These are phyloP conservation scores for Acrocalymma vagum DNA, from an alignment of 2,329 filamentous ascomycete species.

Conservation along the genomic window DNA sequence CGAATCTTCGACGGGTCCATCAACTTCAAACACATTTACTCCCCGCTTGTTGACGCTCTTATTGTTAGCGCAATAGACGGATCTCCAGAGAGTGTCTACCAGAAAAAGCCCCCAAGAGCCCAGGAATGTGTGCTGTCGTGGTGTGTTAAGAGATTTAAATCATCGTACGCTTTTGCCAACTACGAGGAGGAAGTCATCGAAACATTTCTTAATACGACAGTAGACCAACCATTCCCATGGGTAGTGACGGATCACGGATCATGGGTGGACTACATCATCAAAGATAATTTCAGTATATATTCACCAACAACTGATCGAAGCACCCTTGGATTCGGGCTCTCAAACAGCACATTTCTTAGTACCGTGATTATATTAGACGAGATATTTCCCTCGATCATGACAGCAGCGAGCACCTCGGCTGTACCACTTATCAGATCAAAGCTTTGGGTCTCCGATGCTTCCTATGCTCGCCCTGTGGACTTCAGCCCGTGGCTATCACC, in stretches of 20 bases:
- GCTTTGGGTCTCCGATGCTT: constrained; percentile 2
- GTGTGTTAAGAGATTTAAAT: constrained; percentile 38
- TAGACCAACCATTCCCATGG: constrained; percentile 24
- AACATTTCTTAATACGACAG: constrained; percentile 6
- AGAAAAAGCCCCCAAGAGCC: constrained; percentile 9
- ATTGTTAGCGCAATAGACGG: constrained; percentile 14
- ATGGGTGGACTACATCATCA: no score
- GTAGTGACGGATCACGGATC: no score
- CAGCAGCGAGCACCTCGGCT: constrained; percentile 3
- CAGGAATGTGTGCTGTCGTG: constrained; percentile 35
- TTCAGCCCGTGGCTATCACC: constrained; percentile 27
- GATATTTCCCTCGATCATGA: constrained; percentile 16
- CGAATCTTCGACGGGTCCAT: no score
- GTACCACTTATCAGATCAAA: neutral
- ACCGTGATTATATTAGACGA: constrained; percentile 4
- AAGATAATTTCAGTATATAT: constrained; percentile 11
- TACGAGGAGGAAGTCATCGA: constrained; percentile 28
- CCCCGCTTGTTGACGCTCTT: constrained; percentile 25
- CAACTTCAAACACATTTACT: constrained; percentile 24
- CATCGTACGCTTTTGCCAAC: constrained; percentile 19
- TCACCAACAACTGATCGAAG: constrained; percentile 5
- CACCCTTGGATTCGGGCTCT: constrained; percentile 7
- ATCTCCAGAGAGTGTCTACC: constrained; percentile 10
- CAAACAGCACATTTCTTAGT: neutral
- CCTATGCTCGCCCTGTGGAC: constrained; percentile 1